phyloP scores from a whole-genome alignment of 192 early-diverging fungal genomes.

The Gonapodya sp. region DNA sequence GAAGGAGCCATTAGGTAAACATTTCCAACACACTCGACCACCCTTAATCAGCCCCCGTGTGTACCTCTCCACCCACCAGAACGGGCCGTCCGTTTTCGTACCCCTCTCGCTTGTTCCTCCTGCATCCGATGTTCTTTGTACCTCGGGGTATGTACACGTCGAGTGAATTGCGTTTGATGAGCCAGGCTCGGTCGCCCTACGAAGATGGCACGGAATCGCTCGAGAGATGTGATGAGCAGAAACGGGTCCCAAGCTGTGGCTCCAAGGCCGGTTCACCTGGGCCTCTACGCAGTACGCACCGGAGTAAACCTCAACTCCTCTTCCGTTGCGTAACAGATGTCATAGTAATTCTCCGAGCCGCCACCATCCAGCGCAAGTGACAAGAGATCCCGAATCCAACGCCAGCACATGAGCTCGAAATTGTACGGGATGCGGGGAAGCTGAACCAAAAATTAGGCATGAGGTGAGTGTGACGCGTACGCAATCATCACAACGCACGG shows the following conservation, averaged over 20 bases:
- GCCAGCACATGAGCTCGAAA: slow-evolving; percentile 9
- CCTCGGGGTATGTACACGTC: not conserved
- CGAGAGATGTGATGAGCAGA: not conserved
- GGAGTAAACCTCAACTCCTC: not conserved
- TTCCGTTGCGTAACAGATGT: not conserved
- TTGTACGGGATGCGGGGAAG: not conserved
- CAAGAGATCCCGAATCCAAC: not conserved
- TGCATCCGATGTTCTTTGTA: not conserved
- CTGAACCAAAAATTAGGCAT: too few species aligned
- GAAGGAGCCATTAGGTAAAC: too few species aligned
- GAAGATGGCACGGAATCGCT: too few species aligned
- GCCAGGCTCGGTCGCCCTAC: not conserved
- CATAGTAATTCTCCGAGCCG: not conserved
- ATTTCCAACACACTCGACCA: too few species aligned
- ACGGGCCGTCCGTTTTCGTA: not conserved
- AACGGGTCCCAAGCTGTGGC: too few species aligned
- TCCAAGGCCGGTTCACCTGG: not conserved
- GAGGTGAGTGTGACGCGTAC: too few species aligned
- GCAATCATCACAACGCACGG: not conserved
- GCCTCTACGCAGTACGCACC: not conserved
- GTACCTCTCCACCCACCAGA: too few species aligned
- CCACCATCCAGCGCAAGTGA: not conserved
- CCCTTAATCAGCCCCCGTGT: too few species aligned
- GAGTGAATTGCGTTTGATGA: not conserved
- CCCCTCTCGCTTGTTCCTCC: not conserved